Evolutionary conservation across 2,329 filamentous ascomycete genomes (phyloP), one percentile per base, ranked within the genome.

Genomic region (Xylariales sp.): DNA sequence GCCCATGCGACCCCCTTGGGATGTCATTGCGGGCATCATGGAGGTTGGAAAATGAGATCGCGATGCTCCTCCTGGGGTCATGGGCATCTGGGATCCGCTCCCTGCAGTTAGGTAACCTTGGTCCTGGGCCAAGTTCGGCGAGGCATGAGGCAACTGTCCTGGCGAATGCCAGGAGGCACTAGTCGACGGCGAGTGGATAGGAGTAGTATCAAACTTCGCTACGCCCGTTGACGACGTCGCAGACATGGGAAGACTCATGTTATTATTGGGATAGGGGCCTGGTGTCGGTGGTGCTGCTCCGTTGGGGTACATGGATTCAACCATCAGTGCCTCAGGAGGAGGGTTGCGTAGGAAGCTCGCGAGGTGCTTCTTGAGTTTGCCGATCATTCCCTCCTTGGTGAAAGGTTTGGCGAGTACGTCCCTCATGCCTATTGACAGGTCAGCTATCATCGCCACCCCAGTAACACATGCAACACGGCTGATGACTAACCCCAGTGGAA

Each of bases 341-440:
- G 75, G 74, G 44, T 80, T 77, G 57, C 88, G 88, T 58, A 94
- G 82, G 46, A 95, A 73, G 58, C 89, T 84, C n/a, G 80, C 76
- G 37, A 97, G 72, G 58, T 96, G 88, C 58, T 91, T 94, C 63
- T 93, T 87, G 21, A 98, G 74, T 66, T 95, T 85, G 50, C 84
- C 82, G 42, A 88, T 74, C 70, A 93, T 87, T 28, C 86, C 87
- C 51, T 89, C 86, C 54, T 86, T 84, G 4, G 93, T 98, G 61
- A 98, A 98, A 0, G 93, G 93, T 59, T 98, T 98, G 0, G 93
- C 91, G 46, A 98, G 70, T 14, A 98, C 91, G 57, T 95, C 93
- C 57, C 95, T 94, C 90, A 98, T 96, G 31, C 91, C 90, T 95
- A 52, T 5, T 16, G 9, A 15, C 3, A 24, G 3, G 21, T 38